These are phyloP conservation scores for Sclerotinia glacialis DNA, from an alignment of 2,329 filamentous ascomycete species.

Conservation along the genomic window DNA sequence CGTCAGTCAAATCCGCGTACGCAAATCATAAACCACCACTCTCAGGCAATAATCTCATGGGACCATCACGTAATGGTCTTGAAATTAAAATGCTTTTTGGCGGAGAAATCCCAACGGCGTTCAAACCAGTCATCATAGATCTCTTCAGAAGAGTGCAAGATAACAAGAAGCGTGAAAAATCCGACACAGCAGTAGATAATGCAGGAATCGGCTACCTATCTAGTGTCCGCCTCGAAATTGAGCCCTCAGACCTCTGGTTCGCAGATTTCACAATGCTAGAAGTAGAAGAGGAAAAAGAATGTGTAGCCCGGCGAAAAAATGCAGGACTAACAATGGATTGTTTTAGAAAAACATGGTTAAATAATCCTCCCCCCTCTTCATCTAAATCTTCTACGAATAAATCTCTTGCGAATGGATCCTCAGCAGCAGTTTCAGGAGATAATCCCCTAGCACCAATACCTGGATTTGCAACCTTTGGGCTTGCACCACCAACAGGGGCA, in stretches of 20 bases:
- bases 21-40: constrained; percentile 26
- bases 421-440: neutral
- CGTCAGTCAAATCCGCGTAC: constrained; percentile 36
- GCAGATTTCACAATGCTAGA: constrained; percentile 39
- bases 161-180: neutral
- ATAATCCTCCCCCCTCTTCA: constrained; percentile 26
- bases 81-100: constrained; percentile 40
- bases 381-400: neutral
- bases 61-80: constrained; percentile 34
- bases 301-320: constrained; percentile 26
- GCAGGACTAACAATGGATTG: constrained; percentile 36
- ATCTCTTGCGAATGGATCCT: neutral
- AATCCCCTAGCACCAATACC: neutral
- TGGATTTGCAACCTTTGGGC: neutral
- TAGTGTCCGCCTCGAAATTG: constrained; percentile 35
- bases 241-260: constrained; percentile 39
- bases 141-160: constrained; percentile 33
- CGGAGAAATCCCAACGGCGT: constrained; percentile 36
- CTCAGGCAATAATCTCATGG: constrained; percentile 26
- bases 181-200: neutral
- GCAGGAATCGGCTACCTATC: constrained; percentile 9
- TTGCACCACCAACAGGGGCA: neutral
- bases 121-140: constrained; percentile 38
- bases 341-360: constrained; percentile 37
- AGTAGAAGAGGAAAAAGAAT: constrained; percentile 36